Evolutionary conservation across 345 rosid species (phyloP), one percentile per base, ranked within the genome.

Genomic region (Ailanthus altissimus): DNA sequence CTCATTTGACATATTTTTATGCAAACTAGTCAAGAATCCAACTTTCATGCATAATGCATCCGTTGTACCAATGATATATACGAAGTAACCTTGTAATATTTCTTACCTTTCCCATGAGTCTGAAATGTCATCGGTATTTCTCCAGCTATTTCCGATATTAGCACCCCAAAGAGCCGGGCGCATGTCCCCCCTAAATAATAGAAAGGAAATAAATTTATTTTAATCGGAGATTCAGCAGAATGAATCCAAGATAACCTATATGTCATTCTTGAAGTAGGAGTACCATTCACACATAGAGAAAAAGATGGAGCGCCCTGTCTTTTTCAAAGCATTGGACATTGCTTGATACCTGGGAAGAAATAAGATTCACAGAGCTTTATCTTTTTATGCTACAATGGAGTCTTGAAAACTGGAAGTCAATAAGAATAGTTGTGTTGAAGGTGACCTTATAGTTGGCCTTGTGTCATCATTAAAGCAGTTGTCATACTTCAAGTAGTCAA

Each of bases 221-320:
- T 54, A n/a, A 12, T 25, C 25, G 0, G 3, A n/a, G 14, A 38
- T 10, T 13, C 15, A 5, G 25, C 8, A 25, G 38, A 25, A 7
- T 23, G 23, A 23, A 73, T 46, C 21, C 21, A 43, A 43, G 25
- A 25, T 25, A 61, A 58, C 23, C 9, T 23, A 57, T 54, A 32
- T 32, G 3, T 26, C 2, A 26, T 0, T 16, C 36, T n/a, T 7
- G n/a, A 67, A 51, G 11, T 20, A 16, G 25, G 46, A 47, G 38
- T 62, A 80, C 89, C 87, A 86, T 84, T 86, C 87, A 63, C 89
- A 86, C 26, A 86, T 69, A 13, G 86, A 84, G 60, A 84, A 82
- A 72, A 86, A 86, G 61, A 86, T 86, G 36, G 84, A 70, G 28
- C 85, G 79, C 15, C 84, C 84, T 6, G 86, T 60, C 42, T 79